Evolutionary conservation across 177 flowering plant species (phyloP), one percentile per base, ranked within the genome.

Genomic region (Telopea speciosissima): DNA sequence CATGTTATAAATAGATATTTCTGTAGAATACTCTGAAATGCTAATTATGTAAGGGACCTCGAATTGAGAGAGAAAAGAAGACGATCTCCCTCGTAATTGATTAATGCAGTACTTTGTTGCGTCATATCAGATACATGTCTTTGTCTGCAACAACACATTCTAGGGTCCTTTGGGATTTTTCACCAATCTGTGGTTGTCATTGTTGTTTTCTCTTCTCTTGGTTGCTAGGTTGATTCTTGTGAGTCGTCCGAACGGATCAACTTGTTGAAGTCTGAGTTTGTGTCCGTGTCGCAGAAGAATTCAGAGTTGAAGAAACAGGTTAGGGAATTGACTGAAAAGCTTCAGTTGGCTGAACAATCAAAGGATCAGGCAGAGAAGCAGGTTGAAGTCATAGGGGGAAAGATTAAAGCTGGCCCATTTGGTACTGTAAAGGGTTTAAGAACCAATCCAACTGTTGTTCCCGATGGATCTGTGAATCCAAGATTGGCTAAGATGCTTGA

Each of bases 401-500:
- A 83, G 61, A 84, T 77, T 31, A 92, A 89, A 77, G 91, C 91
- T 21, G 95, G 94, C 9, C 86, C 98, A 33, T 86, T 88, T 75
- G 92, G 94, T 63, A 90, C 86, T 8, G 96, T 90, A 66, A 89
- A 89, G 86, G 83, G 83, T 31, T 70, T 83, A 65, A 83, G 89
- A 74, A 90, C 90, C 23, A 90, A 84, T 70, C 95, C 90, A 2
- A 77, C 84, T 25, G 86, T 89, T 8, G 8, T 85, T 63, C 86
- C 98, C 60, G 96, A 89, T 79, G 87, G 83, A 45, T 84, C 89
- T 24, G 89, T 87, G 62, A 92, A 90, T 68, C 91, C 93, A 0
- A 84, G 94, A 72, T 75, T 92, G 65, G 91, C 92, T 3, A 89
- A 89, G 68, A 73, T 87, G 24, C 84, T 90, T 79, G 84, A 83